Evolutionary conservation across 345 rosid genomes (phyloP).

Genomic region (Odontarrhena argentea): DNA sequence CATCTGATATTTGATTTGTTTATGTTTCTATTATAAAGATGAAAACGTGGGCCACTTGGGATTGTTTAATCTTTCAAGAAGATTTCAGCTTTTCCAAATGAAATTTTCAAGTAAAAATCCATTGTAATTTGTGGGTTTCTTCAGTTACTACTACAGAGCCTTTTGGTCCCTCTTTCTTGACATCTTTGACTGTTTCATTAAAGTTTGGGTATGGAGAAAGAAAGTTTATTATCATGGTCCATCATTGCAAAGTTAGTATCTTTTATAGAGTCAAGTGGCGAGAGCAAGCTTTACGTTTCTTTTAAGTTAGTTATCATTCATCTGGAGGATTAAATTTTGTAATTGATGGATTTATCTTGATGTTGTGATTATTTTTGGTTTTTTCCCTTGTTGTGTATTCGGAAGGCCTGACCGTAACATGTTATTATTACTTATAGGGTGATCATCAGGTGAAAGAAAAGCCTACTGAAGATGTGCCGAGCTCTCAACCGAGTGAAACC

Average conservation of each 20-base stretch:
- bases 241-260: constrained; percentile 9
- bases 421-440: constrained; percentile 44
- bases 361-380: neutral
- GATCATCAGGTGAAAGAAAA: constrained; percentile 44
- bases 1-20: constrained; percentile 25
- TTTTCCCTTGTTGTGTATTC: neutral
- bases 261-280: neutral
- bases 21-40: constrained; percentile 10
- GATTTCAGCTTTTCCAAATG: too few species aligned
- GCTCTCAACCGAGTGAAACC: constrained; percentile 51
- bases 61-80: neutral
- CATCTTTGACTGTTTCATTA: neutral
- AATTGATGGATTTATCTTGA: constrained; percentile 5
- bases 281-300: neutral
- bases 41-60: constrained; percentile 16
- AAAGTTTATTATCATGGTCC: neutral
- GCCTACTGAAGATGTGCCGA: constrained; percentile 45
- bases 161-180: neutral
- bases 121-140: neutral
- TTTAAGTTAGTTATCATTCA: neutral
- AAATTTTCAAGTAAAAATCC: neutral
- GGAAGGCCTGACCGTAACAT: constrained; percentile 12
- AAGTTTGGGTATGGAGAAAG: constrained; percentile 15
- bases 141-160: neutral
- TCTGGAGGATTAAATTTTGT: neutral